Evolutionary conservation across 352 stramenopile genomes (phyloP), one percentile per base, ranked within the genome.

Genomic region (Pythium monospermum): DNA sequence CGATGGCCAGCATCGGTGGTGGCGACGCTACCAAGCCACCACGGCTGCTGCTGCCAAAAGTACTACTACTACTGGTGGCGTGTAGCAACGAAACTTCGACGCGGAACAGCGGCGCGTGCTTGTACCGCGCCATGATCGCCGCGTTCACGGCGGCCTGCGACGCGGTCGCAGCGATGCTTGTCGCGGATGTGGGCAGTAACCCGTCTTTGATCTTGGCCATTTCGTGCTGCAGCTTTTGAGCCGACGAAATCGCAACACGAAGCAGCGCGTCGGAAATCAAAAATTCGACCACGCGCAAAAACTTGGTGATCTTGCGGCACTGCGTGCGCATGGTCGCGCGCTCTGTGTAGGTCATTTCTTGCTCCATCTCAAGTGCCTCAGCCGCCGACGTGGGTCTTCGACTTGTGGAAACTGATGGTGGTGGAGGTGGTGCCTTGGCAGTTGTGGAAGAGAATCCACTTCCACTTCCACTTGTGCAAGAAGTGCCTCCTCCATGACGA

Each of bases 291-390:
- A 98, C 66, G 1, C 89, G 83, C 2, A 98, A 68, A 51, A 98
- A 97, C 35, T 91, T 88, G 8, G 81, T 96, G 35, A 97, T 65
- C 12, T 86, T 83, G n/a, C 85, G 75, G 61, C 92, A 97, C 55
- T 98, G 87, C 0, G 80, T 90, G 13, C 86, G 80, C 68, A 98
- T 89, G 0, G 82, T 89, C 6, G 92, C 90, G 3, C 91, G 76
- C 48, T 98, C 91, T n/a, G 94, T 98, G 60, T 97, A 98, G 3
- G 87, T 97, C 85, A 98, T 97, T n/a, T 63, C 59, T 43, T 69
- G 76, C 21, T 75, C 61, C 4, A 59, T 44, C 18, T 68, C 55
- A 8, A 66, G 37, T 6, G 46, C 45, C 22, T 61, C 58, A 18
- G 50, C 38, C 4, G 44, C 39, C 4, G 53, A 33, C 30, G 45